These are phyloP conservation scores for Kingdonia uniflora DNA, from an alignment of 164 flowering plant genomes.

Conservation along the genomic window DNA sequence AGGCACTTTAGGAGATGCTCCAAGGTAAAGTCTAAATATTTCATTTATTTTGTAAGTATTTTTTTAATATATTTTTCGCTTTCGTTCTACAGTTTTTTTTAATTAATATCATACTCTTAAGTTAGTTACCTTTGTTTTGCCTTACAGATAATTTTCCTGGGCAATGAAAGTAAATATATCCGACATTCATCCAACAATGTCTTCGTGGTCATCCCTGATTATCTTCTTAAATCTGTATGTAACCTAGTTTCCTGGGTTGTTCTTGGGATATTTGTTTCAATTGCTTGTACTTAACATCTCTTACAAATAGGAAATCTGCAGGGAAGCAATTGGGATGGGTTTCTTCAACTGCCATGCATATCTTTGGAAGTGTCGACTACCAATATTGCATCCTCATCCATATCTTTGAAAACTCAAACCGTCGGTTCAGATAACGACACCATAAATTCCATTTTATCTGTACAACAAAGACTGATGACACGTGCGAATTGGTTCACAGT, in stretches of 20 bases:
- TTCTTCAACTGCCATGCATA: conserved; percentile 30
- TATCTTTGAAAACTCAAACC: conserved; percentile 5
- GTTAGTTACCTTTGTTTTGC: background rate
- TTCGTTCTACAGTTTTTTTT: too few relatives aligned
- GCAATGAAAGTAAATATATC: conserved; percentile 32
- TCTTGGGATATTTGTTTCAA: background rate
- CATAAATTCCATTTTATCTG: conserved; percentile 6
- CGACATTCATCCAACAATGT: conserved; percentile 46
- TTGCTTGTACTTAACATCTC: background rate
- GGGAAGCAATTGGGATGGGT: conserved; percentile 40
- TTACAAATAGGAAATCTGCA: conserved; percentile 18
- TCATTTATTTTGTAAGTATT: too few relatives aligned
- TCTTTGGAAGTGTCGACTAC: conserved; percentile 32
- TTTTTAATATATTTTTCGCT: too few relatives aligned
- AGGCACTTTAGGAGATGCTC: too few relatives aligned
- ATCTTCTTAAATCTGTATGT: conserved; percentile 41
- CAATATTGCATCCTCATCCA: conserved; percentile 12
- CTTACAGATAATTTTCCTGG: conserved; percentile 38
- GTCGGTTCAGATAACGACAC: conserved; percentile 10
- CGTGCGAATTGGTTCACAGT: conserved; percentile 34
- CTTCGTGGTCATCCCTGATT: conserved; percentile 39
- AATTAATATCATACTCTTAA: too few relatives aligned
- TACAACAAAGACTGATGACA: conserved; percentile 20
- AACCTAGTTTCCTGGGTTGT: background rate
- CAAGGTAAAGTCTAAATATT: too few relatives aligned